Conservation (phyloP, 139 green algal genomes). For the Bryopsis sp. region DNA sequence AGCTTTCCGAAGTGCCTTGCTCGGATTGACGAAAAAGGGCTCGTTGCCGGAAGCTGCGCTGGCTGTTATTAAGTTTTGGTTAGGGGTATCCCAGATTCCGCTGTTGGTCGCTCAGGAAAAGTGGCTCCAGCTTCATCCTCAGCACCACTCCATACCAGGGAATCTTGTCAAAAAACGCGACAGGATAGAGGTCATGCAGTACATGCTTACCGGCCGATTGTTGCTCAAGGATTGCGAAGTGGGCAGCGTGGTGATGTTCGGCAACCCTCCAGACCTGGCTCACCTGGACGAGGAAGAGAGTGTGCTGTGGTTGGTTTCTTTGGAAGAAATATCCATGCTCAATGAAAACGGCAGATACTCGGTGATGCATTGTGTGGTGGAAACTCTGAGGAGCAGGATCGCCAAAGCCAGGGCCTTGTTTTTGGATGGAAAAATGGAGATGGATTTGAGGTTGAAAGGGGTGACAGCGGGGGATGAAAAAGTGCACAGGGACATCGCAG, state of each 20-base stretch:
- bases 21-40: neutral
- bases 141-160: neutral
- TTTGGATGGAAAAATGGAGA: neutral
- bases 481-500: too few species aligned
- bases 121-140: slow-evolving; percentile 15
- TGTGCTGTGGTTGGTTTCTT: slow-evolving; percentile 5
- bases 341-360: slow-evolving; percentile 5
- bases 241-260: too few species aligned
- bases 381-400: neutral
- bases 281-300: neutral
- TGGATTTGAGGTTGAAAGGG: neutral
- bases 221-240: slow-evolving; percentile 13
- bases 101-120: slow-evolving; percentile 5
- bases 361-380: neutral
- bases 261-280: neutral
- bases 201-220: slow-evolving; percentile 29
- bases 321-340: neutral
- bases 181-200: slow-evolving; percentile 21
- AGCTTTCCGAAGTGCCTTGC: slow-evolving; percentile 27
- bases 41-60: slow-evolving; percentile 12
- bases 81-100: neutral
- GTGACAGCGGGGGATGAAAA: neutral
- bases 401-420: neutral
- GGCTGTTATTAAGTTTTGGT: slow-evolving; percentile 25
- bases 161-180: slow-evolving; percentile 24